Conservation (phyloP, 495 filamentous ascomycete species). For the Neurospora sp. region DNA sequence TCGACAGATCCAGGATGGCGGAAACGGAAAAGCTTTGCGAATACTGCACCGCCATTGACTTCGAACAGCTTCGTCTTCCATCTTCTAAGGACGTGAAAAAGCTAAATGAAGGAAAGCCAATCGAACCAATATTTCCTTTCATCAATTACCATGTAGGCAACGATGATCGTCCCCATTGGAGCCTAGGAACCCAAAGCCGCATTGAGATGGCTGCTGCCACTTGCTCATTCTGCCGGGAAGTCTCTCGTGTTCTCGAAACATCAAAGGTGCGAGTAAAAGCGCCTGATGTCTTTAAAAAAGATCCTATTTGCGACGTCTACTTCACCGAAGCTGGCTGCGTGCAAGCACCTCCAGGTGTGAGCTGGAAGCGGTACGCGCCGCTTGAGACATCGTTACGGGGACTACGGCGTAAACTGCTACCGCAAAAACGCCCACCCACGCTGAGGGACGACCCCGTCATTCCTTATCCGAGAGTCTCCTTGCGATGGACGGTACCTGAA, state of each 20-base stretch:
- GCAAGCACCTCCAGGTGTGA: background rate
- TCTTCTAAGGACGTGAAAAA: background rate
- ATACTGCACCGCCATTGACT: background rate
- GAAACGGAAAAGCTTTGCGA: background rate
- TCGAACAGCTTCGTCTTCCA: background rate
- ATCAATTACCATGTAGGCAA: rapidly evolving
- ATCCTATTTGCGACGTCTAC: background rate
- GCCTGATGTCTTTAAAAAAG: background rate
- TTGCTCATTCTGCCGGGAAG: background rate
- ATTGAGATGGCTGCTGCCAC: background rate
- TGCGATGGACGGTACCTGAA: background rate
- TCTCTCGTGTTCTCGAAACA: background rate
- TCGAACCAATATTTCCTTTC: background rate
- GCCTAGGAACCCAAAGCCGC: background rate
- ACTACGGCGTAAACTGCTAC: background rate
- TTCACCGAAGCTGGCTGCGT: background rate
- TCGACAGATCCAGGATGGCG: background rate
- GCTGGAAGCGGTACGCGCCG: background rate
- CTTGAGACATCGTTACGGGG: background rate
- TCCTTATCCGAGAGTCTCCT: background rate
- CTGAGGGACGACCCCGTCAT: rapidly evolving
- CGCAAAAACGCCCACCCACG: no score
- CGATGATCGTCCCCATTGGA: background rate
- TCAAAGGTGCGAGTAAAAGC: background rate
- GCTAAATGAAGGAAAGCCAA: background rate